Percentiles rank a stretch among this genome's conserved stretches.
phyloP scores from a whole-genome alignment of 306 rosid genomes.

The Pueraria montana region DNA sequence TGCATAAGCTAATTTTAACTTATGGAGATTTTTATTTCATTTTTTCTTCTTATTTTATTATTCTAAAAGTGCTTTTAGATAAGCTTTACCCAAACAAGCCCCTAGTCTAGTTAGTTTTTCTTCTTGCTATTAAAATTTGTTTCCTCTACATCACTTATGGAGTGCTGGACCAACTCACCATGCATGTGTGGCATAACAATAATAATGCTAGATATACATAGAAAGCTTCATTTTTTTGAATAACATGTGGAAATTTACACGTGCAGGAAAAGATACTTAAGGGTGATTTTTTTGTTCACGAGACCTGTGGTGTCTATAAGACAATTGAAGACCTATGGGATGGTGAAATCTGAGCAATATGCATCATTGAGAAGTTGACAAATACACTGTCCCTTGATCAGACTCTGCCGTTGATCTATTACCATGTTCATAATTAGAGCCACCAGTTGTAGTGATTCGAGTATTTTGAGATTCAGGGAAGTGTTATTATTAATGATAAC shows the following conservation, averaged over 20 bases:
- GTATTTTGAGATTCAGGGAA: not conserved
- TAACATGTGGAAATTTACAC: not conserved
- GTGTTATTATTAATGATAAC: not conserved
- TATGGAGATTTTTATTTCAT: no score
- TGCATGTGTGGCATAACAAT: no score
- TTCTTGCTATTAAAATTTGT: not conserved
- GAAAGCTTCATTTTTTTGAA: no score
- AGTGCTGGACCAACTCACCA: no score
- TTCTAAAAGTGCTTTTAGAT: no score
- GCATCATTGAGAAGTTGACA: not conserved
- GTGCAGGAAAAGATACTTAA: slow-evolving; percentile 58
- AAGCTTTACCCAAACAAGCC: no score
- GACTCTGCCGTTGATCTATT: not conserved
- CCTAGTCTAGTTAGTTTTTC: not conserved
- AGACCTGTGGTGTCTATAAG: slow-evolving; percentile 50
- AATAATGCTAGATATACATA: no score
- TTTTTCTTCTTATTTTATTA: no score
- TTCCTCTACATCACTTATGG: not conserved
- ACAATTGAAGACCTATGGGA: slow-evolving; percentile 63
- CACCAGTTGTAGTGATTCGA: not conserved
- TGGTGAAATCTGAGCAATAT: slow-evolving; percentile 46
- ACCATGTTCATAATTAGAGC: not conserved
- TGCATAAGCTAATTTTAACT: no score
- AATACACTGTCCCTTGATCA: not conserved
- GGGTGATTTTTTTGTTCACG: slow-evolving; percentile 49